Conservation (phyloP, 2,329 filamentous ascomycete species). For the Alternaria sp. region DNA sequence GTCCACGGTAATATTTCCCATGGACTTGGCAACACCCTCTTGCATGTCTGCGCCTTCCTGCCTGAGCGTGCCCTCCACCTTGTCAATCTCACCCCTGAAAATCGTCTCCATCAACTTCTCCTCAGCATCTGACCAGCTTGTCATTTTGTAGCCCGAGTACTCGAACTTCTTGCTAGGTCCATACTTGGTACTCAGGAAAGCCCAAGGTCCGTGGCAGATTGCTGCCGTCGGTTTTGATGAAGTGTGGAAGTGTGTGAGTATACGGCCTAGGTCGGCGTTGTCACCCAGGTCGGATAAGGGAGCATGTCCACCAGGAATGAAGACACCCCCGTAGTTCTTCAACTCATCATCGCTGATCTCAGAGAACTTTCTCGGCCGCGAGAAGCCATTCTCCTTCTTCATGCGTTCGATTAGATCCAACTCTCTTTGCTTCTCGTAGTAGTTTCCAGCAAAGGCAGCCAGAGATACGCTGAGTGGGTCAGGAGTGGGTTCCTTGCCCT, state of each 20-base stretch:
- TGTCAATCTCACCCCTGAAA: conserved; percentile 53
- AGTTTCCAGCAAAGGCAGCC: conserved; percentile 57
- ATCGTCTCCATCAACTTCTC: conserved; percentile 58
- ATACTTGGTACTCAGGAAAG: conserved; percentile 54
- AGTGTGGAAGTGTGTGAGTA: conserved; percentile 53
- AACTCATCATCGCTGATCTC: conserved; percentile 54
- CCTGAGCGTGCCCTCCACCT: conserved; percentile 52
- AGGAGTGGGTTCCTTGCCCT: conserved; percentile 52
- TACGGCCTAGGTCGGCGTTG: conserved; percentile 54
- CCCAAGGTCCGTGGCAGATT: conserved; percentile 59
- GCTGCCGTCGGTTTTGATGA: conserved; percentile 55
- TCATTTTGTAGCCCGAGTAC: conserved; percentile 58
- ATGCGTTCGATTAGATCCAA: conserved; percentile 54
- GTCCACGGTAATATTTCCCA: conserved; percentile 55
- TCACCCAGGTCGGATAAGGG: conserved; percentile 54
- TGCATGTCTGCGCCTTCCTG: conserved; percentile 56
- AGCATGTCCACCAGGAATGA: conserved; percentile 58
- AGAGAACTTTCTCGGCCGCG: conserved; percentile 48
- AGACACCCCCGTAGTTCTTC: conserved; percentile 51
- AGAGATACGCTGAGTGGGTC: conserved; percentile 55
- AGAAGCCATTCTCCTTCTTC: conserved; percentile 57
- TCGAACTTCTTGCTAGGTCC: conserved; percentile 49
- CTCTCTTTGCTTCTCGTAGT: conserved; percentile 54
- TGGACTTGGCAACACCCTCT: conserved; percentile 51
- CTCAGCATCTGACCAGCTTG: conserved; percentile 56